Evolutionary conservation across 1,284 basidiomycete genomes (phyloP), one percentile per base, ranked within the genome.

Genomic region (Takashimella tepidaria): DNA sequence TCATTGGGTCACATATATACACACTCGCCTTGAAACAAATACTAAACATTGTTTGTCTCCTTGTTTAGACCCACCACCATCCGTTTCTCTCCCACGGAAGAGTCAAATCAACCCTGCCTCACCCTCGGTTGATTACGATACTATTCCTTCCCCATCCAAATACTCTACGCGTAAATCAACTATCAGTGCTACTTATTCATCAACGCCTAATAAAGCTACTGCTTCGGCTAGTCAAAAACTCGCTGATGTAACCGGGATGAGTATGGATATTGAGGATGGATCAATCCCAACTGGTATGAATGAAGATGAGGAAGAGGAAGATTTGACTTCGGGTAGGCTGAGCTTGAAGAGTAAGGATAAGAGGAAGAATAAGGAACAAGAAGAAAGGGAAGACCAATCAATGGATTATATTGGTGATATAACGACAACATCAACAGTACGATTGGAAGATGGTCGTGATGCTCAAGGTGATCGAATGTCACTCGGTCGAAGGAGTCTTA

Each of bases 41-140:
- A 37, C 31, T 16, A 37, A 37, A 37, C 31, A 16, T 37, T 8
- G 31, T 8, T 8, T 16, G 31, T 16, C 31, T 8, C 31, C 31
- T 16, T 37, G 8, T 37, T 2, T 31, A 60, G 64, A 64, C 45
- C 67, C 66, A 13, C 63, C 59, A 2, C 54, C 66, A 2, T 64
- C 61, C 3, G 61, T 66, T 13, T 26, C 50, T 20, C 47, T 62
- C 2, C 61, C 62, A 5, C n/a, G 50, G 23, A 51, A 57, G 19
- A 50, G 61, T 25, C 47, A 61, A 43, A 45, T 63, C 5, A 45
- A 56, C 2, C 51, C 57, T 3, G 43, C 53, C 4, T 62, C 68
- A 1, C 66, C 66, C 10, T 37, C 41, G n/a, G 43, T 54, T 3
- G 49, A 51, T 23, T 68, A 53, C 51, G 67, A 67, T 49, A 51